These are phyloP conservation scores for Phlyctochytrium arcticum DNA, from an alignment of 192 early-diverging fungal species.

Conservation along the genomic window DNA sequence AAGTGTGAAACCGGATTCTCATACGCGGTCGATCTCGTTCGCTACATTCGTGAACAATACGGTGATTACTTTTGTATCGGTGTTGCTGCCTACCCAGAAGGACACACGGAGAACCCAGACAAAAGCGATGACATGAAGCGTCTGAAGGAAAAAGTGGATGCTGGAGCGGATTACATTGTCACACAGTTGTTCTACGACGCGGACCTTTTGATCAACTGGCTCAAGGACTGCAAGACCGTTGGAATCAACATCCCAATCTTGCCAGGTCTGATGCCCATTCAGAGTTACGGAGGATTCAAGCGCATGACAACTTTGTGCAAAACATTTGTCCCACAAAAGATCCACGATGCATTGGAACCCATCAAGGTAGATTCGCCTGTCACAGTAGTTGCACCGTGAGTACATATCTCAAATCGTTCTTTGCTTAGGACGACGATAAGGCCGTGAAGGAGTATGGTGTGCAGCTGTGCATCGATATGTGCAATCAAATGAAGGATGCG, in stretches of 20 bases:
- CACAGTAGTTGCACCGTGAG: not conserved
- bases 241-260: constrained; percentile 73
- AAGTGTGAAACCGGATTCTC: constrained; percentile 81
- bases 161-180: constrained; percentile 88
- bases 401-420: not conserved
- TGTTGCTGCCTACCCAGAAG: constrained; percentile 95
- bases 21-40: constrained; percentile 84
- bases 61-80: constrained; percentile 95
- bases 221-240: constrained; percentile 63
- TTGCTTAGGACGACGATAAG: constrained; percentile 78
- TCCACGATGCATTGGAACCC: constrained; percentile 81
- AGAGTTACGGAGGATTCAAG: constrained; percentile 89
- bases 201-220: constrained; percentile 80
- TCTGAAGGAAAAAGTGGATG: constrained; percentile 86
- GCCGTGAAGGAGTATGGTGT: constrained; percentile 96
- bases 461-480: constrained; percentile 80
- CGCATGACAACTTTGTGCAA: constrained; percentile 85
- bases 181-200: constrained; percentile 97
- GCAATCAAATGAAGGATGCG: constrained; percentile 58
- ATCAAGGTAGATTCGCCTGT: constrained; percentile 61
- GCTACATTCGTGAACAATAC: constrained; percentile 82
- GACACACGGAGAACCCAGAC: constrained; percentile 73
- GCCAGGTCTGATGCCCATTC: constrained; percentile 97
- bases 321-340: constrained; percentile 80
- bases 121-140: constrained; percentile 72